Evolutionary conservation across 169 alveolate species (phyloP).

Genomic region (Besnoitia besnoiti): DNA sequence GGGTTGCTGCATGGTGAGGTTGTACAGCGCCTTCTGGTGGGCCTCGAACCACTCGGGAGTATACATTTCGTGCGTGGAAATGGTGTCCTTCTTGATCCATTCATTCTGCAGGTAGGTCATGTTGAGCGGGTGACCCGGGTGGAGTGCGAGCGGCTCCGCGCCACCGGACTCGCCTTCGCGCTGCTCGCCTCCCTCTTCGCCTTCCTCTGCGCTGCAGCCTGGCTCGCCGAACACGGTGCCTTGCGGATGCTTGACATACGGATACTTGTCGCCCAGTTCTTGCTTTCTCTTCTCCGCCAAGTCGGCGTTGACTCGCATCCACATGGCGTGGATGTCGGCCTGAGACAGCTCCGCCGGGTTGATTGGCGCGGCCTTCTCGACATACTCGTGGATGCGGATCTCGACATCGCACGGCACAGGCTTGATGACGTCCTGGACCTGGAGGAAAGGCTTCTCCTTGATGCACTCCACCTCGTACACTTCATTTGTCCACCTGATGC

Average conservation of each 20-base stretch:
- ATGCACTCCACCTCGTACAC: constrained; percentile 86
- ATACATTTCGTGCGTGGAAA: constrained; percentile 79
- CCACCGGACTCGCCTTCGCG: constrained; percentile 62
- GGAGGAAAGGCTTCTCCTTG: constrained; percentile 83
- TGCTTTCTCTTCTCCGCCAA: constrained; percentile 72
- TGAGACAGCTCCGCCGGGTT: constrained; percentile 87
- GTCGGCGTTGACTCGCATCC: constrained; percentile 89
- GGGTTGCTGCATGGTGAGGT: constrained; percentile 76
- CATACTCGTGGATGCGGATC: constrained; percentile 79
- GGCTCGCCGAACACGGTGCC: constrained; percentile 72
- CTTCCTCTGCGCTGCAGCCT: constrained; percentile 64
- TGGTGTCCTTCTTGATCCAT: constrained; percentile 78
- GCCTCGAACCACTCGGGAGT: constrained; percentile 81
- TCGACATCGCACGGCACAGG: constrained; percentile 87
- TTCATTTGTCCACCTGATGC: constrained; percentile 84
- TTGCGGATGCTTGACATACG: constrained; percentile 69
- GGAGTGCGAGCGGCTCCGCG: constrained; percentile 77
- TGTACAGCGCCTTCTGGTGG: constrained; percentile 78
- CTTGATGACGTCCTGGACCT: constrained; percentile 82
- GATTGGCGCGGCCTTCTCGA: constrained; percentile 81
- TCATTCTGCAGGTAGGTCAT: constrained; percentile 80
- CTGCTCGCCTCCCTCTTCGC: constrained; percentile 36
- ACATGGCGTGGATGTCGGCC: constrained; percentile 88
- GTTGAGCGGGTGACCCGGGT: constrained; percentile 81
- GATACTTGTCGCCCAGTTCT: constrained; percentile 71